Base-by-base conservation (phyloP, 2,329 filamentous ascomycete species). In the Myrmaecium sp. region DNA sequence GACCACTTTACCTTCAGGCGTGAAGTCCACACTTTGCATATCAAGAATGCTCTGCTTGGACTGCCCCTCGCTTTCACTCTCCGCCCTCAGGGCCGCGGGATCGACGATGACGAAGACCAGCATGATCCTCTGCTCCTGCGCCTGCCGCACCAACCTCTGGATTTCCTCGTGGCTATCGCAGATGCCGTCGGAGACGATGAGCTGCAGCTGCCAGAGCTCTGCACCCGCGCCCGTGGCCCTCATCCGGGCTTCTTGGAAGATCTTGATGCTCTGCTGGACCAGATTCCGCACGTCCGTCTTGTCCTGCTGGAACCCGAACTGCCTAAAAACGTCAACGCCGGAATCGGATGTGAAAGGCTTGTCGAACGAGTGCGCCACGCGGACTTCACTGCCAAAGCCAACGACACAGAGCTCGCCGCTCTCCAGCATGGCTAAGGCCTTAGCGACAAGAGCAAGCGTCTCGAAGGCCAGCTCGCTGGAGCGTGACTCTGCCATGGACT, bases 51-150 rank as follows among this genome's bases (percentile, higher is more conserved):
- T 78, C 33, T 70, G 64, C 24, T 63, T 64, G 26, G 60, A 54
- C 37, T 62, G 60, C 36, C 61, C 60, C 44, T 40, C 39, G 8
- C 28, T 14, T 12, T 15, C 20, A 20, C 23, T 7, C 9, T 24
- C 36, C 5, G 18, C 25, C 11, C 10, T 17, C 5, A 32, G 23
- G 4, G 40, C 34, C 4, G 47, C 46, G 23, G 69, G 62, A 57
- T 98, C 89, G 45, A 98, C 82, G 42, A 99, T 78, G 41, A 98
- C 81, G 50, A 98, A 99, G 5, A 98, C 86, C 35, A 95, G 74
- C 81, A 98, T 94, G 46, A 99, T 91, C 10, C 83, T 66, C 54
- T 94, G 81, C 51, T 94, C 84, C 43, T 83, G 73, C 1, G 89
- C 86, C 52, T 86, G 76, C 6, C 89, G 66, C 7, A 98, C 71